Evolutionary conservation across 2,329 filamentous ascomycete genomes (phyloP).

Genomic region (Phaeomoniella chlamydospora): DNA sequence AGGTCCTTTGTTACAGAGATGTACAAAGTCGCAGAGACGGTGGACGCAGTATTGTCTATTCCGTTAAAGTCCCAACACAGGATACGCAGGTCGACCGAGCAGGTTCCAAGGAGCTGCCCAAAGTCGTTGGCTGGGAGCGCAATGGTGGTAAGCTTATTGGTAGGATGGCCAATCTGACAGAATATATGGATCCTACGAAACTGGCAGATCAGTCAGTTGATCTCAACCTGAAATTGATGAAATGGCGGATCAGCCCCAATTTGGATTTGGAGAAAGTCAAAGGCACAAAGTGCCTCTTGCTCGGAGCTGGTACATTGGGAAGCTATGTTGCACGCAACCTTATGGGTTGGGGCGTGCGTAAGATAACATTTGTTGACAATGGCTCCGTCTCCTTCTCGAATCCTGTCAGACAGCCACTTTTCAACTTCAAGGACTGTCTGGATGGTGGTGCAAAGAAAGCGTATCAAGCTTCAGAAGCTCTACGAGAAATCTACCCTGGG

Average conservation of each 20-base stretch:
- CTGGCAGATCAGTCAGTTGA: conserved; percentile 91
- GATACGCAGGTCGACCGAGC: conserved; percentile 8
- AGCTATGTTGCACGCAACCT: conserved; percentile 86
- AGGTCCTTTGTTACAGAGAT: conserved; percentile 84
- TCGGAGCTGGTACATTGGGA: conserved; percentile 85
- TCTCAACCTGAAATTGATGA: conserved; percentile 94
- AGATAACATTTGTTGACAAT: conserved; percentile 93
- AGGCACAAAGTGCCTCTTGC: conserved; percentile 71
- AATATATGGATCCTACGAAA: conserved; percentile 79
- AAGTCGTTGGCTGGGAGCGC: conserved; percentile 90
- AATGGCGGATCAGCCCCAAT: conserved; percentile 87
- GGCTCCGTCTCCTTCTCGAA: conserved; percentile 91
- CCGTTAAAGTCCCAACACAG: conserved; percentile 24
- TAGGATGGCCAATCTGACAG: conserved; percentile 66
- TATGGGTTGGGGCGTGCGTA: conserved; percentile 88
- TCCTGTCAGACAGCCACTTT: conserved; percentile 86
- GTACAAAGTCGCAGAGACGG: conserved; percentile 63
- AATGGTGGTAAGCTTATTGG: conserved; percentile 67
- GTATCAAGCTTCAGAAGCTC: conserved; percentile 58
- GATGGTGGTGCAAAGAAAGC: conserved; percentile 78
- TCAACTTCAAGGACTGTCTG: conserved; percentile 77
- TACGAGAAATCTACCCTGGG: conserved; percentile 80
- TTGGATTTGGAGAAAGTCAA: conserved; percentile 83
- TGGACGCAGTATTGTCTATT: conserved; percentile 66
- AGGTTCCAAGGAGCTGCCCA: conserved; percentile 47